phyloP scores from a whole-genome alignment of 2,329 filamentous ascomycete genomes.

The Pezicula carpinea region DNA sequence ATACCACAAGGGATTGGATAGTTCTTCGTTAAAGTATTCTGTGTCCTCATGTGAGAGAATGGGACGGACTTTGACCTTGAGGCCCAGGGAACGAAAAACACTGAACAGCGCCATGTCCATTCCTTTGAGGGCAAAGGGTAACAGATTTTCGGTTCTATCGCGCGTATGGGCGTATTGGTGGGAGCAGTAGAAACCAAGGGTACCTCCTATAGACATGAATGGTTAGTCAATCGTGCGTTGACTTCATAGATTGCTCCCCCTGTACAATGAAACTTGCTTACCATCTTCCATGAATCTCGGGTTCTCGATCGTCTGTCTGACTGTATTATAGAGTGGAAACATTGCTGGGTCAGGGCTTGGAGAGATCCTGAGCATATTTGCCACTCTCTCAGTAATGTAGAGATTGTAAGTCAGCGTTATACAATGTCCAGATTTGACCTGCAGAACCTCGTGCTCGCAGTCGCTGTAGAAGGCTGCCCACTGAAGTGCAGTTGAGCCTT shows the following conservation, averaged over 20 bases:
- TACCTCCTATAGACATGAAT: constrained; percentile 38
- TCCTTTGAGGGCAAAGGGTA: constrained; percentile 40
- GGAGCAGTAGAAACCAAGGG: constrained; percentile 39
- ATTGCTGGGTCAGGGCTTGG: constrained; percentile 27
- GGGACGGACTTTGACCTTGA: constrained; percentile 28
- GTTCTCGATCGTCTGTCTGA: constrained; percentile 28
- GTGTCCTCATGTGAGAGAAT: no score
- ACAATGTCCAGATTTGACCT: constrained; percentile 46
- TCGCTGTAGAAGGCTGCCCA: constrained; percentile 52
- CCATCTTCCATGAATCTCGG: constrained; percentile 33
- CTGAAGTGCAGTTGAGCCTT: constrained; percentile 21
- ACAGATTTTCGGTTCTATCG: constrained; percentile 5
- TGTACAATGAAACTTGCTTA: no score
- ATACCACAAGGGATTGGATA: no score
- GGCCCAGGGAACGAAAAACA: constrained; percentile 29
- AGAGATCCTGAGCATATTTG: constrained; percentile 12
- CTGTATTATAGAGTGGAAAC: constrained; percentile 31
- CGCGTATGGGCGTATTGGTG: constrained; percentile 42
- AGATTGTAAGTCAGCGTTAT: constrained; percentile 59
- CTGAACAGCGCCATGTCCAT: constrained; percentile 39
- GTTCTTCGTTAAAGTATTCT: no score
- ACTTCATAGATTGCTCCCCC: no score
- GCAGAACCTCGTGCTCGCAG: constrained; percentile 47
- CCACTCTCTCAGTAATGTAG: constrained; percentile 35
- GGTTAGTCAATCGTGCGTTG: no score